A percentile compares a stretch with the other conserved stretches of the same genome.
Evolutionary conservation across 2,329 filamentous ascomycete genomes (phyloP).

Genomic region (Orbilia oligospora): DNA sequence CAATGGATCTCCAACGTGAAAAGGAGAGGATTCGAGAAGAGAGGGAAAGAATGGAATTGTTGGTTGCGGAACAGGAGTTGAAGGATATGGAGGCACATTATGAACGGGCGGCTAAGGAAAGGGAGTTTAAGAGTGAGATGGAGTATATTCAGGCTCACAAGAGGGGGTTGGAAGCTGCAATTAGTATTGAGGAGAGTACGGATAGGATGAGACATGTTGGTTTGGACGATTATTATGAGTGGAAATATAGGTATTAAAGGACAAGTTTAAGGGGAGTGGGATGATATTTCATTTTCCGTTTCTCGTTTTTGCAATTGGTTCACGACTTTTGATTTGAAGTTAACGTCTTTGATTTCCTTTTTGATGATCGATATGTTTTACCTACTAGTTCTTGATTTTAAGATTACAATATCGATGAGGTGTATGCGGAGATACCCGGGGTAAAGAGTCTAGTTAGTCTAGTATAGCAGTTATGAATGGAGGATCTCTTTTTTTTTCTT

Average conservation of each 20-base stretch:
- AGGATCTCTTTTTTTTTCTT: neutral
- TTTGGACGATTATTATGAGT: slow-evolving; percentile 38
- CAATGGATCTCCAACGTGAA: slow-evolving; percentile 27
- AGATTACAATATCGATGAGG: slow-evolving; percentile 13
- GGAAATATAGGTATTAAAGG: slow-evolving; percentile 20
- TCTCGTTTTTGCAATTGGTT: neutral
- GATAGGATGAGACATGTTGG: slow-evolving; percentile 23
- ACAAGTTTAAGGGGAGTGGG: neutral
- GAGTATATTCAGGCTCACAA: slow-evolving; percentile 42
- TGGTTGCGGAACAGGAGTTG: slow-evolving; percentile 35
- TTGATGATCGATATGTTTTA: neutral
- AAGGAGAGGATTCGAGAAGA: slow-evolving; percentile 31
- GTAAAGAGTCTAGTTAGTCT: slow-evolving; percentile 16
- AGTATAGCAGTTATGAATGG: neutral
- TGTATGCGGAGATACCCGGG: slow-evolving; percentile 42
- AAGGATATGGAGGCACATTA: slow-evolving; percentile 35
- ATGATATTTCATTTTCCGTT: neutral
- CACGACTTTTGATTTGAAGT: neutral
- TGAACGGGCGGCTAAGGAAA: slow-evolving; percentile 18
- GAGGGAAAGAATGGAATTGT: slow-evolving; percentile 29
- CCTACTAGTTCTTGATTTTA: neutral
- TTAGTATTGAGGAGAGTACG: slow-evolving; percentile 28
- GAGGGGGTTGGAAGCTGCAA: slow-evolving; percentile 27
- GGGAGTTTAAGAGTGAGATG: slow-evolving; percentile 24
- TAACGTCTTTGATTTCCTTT: slow-evolving; percentile 5